Base-by-base conservation (phyloP, 1,139 yeast species). In the Geotrichum carabidarum region DNA sequence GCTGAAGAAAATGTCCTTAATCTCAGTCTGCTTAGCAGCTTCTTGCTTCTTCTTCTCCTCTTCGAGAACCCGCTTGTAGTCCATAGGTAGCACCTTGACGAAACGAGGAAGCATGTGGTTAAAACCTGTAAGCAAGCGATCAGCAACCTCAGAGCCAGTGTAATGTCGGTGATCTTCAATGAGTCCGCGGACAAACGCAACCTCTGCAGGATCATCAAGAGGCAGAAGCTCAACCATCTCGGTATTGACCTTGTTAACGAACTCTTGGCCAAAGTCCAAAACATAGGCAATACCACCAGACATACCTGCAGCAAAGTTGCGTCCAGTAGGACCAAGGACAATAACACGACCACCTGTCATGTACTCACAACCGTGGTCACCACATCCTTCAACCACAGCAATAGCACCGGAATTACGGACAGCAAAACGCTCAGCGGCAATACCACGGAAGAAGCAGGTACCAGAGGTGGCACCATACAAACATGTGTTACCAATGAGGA, bases 291-390 rank as follows among this genome's bases (percentile, higher is more conserved):
- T 91, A 81, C 99, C 99, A 74, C 98, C 99, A 65, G 97, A 90
- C 87, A 94, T 93, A 78, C 99, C 99, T 54, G 98, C 96, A 45
- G 97, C 98, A 71, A 93, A 93, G 76, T 90, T 86, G 63, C 98
- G 83, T 58, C 96, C 97, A 66, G 96, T 87, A 55, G 83, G 74
- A 50, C 98, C 96, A 63, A 93, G 79, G 53, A 93, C 88, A 68
- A 93, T 87, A 59, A 93, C 96, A 66, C 98, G 83, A 70, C 99
- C 98, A 71, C 99, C 98, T 65, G 98, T 90, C 98, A 93, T 93
- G 76, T 93, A 93, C 74, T 93, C 98, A 76, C 97, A 93, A 54
- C 98, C 98, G 71, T 93, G 97, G 70, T 91, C 96, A 76, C 99
- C 99, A 61, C 89, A 85, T 69, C 96, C 96, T 74, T 93, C 99